These are phyloP conservation scores for Guadua angustifolia DNA, from an alignment of 176 grass and related monocot genomes.

Conservation along the genomic window DNA sequence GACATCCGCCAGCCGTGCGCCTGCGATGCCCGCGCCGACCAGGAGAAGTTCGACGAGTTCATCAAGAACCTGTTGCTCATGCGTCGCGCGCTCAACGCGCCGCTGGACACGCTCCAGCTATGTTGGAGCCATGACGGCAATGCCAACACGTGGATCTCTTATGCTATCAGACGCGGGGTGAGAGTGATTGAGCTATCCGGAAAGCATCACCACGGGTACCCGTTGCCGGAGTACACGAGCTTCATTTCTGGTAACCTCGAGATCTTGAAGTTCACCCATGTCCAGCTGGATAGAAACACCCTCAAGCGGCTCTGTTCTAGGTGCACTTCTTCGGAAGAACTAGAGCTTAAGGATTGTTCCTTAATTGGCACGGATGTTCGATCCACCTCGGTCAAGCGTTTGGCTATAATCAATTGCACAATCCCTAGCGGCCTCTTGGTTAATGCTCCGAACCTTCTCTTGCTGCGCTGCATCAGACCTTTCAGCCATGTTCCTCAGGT, in stretches of 20 bases:
- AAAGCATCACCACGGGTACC: background rate
- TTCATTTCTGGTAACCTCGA: slow-evolving; percentile 23
- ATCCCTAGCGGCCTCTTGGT: background rate
- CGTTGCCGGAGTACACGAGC: background rate
- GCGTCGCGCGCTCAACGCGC: background rate
- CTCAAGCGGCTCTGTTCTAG: slow-evolving; percentile 16
- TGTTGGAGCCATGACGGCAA: slow-evolving; percentile 37
- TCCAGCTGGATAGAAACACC: background rate
- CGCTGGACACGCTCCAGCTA: slow-evolving; percentile 24
- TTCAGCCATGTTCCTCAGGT: slow-evolving; percentile 19
- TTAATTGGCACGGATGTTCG: background rate
- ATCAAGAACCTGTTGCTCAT: slow-evolving; percentile 22
- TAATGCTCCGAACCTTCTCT: slow-evolving; percentile 16
- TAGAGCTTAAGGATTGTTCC: background rate
- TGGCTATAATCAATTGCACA: slow-evolving; percentile 26
- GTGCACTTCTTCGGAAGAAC: slow-evolving; percentile 35
- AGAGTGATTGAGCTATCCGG: slow-evolving; percentile 22
- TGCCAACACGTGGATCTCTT: slow-evolving; percentile 13
- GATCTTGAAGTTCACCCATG: slow-evolving; percentile 24
- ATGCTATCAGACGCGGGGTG: slow-evolving; percentile 14
- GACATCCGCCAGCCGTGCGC: slow-evolving; percentile 34
- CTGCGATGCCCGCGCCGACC: background rate
- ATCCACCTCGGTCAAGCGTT: slow-evolving; percentile 2
- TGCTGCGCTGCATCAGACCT: slow-evolving; percentile 37
- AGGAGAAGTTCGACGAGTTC: background rate